A percentile compares a stretch with the other conserved stretches of the same genome.
Conservation (phyloP, 257 asterid genomes). For the Nicotiana otophora region DNA sequence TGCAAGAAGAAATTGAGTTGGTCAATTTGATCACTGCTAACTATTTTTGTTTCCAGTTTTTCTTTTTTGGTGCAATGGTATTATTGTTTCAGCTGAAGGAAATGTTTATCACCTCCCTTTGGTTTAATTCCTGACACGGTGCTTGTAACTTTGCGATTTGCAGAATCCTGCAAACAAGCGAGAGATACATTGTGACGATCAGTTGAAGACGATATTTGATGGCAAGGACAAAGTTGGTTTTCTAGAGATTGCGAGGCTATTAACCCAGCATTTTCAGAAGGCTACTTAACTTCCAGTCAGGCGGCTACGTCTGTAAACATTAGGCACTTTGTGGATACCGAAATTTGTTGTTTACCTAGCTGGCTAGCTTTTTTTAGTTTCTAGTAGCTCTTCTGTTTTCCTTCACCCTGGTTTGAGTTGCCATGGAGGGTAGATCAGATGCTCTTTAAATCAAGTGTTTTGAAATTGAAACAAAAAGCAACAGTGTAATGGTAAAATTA, state of each 20-base stretch:
- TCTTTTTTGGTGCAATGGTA: not conserved
- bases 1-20: not conserved
- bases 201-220: conserved; percentile 49
- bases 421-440: not conserved
- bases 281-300: conserved; percentile 14
- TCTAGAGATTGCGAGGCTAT: conserved; percentile 41
- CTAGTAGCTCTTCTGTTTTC: not conserved
- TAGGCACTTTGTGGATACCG: not conserved
- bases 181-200: conserved; percentile 56
- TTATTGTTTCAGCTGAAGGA: not conserved
- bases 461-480: not conserved
- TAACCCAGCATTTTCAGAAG: conserved; percentile 48
- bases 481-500: not conserved
- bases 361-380: not conserved
- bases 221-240: conserved; percentile 57
- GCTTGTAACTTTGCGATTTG: not conserved
- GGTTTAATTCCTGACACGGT: not conserved
- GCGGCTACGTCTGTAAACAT: not conserved
- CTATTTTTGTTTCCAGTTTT: not conserved
- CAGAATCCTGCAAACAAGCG: conserved; percentile 58
- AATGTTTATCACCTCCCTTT: not conserved
- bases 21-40: not conserved
- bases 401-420: not conserved
- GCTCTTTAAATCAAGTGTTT: not conserved
- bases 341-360: not conserved